Conservation (phyloP, 805 yeast species). For the Ogataea nonfermentans region DNA sequence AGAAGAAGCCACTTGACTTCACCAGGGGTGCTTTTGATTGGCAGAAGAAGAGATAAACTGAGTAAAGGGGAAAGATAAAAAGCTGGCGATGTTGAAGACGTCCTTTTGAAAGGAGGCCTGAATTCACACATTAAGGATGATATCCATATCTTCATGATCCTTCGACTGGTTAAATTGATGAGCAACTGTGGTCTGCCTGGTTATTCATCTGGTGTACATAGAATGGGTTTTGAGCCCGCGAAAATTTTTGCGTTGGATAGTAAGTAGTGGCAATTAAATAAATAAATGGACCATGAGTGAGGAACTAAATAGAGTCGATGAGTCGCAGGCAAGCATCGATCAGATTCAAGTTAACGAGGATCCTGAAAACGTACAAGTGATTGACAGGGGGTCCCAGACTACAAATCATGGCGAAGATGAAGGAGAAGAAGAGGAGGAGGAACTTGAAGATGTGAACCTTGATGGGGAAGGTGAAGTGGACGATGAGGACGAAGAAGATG, state of each 20-base stretch:
- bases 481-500: slow-evolving; percentile 30
- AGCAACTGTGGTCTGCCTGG: neutral
- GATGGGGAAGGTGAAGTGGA: slow-evolving; percentile 19
- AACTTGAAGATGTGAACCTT: slow-evolving; percentile 4
- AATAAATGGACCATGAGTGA: slow-evolving; percentile 13
- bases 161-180: too few species aligned
- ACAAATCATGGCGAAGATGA: too few species aligned
- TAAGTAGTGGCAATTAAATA: slow-evolving; percentile 11
- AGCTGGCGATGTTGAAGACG: too few species aligned
- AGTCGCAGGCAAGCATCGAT: neutral
- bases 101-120: too few species aligned
- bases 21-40: slow-evolving; percentile 41
- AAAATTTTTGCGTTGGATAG: slow-evolving; percentile 12
- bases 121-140: too few species aligned
- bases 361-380: slow-evolving; percentile 13
- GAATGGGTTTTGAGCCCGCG: slow-evolving; percentile 12
- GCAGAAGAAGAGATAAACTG: slow-evolving; percentile 31
- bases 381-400: too few species aligned
- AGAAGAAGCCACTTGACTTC: slow-evolving; percentile 47
- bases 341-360: neutral
- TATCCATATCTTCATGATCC: too few species aligned
- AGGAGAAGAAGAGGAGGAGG: slow-evolving; percentile 28
- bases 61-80: neutral
- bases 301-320: slow-evolving; percentile 1
- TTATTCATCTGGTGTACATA: slow-evolving; percentile 1